Evolutionary conservation across 1,139 yeast genomes (phyloP), one percentile per base, ranked within the genome.

Genomic region (Suhomyces chickasaworum): DNA sequence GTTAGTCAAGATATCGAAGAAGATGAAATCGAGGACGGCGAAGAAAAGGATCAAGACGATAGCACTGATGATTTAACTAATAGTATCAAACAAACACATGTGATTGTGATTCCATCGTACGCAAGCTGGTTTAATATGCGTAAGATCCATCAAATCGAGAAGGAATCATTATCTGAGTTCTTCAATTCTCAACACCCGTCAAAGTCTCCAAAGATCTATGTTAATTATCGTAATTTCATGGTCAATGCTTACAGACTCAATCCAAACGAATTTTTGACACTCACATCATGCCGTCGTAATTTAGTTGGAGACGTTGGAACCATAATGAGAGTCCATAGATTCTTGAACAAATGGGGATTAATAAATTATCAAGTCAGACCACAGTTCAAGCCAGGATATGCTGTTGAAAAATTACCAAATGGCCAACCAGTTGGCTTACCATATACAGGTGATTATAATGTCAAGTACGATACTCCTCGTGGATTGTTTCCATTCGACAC

Each of bases 251-350:
- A 93, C 65, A 77, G 99, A 55, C 72, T 93, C 50, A 91, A 93
- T 63, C 99, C 99, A 12, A 84, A 86, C 58, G 99, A 93, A 65
- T 91, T 89, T 60, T 75, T 93, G 43, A 89, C 97, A 0, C 86
- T 90, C 46, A 93, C 99, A 0, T 95, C 98, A 0, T 89, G 95
- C 50, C 84, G 99, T 59, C 83, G 99, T 60, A 93, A 91, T 60
- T 77, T 95, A 52, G 95, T 90, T 18, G 99, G 99, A 35, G 99
- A 95, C 71, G 98, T 91, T 9, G 96, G 97, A 16, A 86, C 97
- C 1, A 78, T 95, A 50, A 83, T 93, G 80, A 79, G 99, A 53
- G 82, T 93, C 9, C 97, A 90, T 64, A 81, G 89, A 52, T 93
- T 95, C 61, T 74, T 95, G 53, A 91, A 83, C 61, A 89, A 87